These are phyloP conservation scores for Ensete ventricosum DNA, from an alignment of 176 grass and related monocot species.

Conservation along the genomic window DNA sequence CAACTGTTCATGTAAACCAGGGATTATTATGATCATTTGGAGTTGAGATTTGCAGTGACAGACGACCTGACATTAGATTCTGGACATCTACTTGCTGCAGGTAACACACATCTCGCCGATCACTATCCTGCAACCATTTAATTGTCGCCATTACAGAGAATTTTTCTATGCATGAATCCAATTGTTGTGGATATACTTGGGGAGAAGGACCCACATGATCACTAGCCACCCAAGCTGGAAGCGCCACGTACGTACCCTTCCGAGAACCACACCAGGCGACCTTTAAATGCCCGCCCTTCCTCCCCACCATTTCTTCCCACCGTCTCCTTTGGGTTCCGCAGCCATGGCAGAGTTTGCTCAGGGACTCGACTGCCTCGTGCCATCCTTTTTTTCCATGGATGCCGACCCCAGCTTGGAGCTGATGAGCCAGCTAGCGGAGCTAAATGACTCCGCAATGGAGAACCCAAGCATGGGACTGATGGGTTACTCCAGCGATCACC, in stretches of 20 bases:
- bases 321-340: neutral
- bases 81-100: too few relatives aligned
- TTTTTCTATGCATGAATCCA: neutral
- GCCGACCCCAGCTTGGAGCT: constrained; percentile 6
- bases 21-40: too few relatives aligned
- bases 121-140: neutral
- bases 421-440: neutral
- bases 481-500: neutral
- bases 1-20: too few relatives aligned
- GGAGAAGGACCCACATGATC: neutral
- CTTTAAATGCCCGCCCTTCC: neutral
- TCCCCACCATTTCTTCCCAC: neutral
- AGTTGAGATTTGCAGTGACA: too few relatives aligned
- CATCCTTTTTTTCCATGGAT: neutral
- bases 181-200: neutral
- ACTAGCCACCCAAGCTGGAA: neutral
- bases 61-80: too few relatives aligned
- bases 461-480: neutral
- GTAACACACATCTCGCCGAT: neutral
- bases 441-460: constrained; percentile 2
- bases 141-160: neutral
- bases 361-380: neutral
- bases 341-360: constrained; percentile 8
- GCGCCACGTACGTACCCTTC: neutral
- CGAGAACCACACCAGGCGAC: neutral